These are phyloP conservation scores for Debaryomyces castellii DNA, from an alignment of 805 yeast species.

Conservation along the genomic window DNA sequence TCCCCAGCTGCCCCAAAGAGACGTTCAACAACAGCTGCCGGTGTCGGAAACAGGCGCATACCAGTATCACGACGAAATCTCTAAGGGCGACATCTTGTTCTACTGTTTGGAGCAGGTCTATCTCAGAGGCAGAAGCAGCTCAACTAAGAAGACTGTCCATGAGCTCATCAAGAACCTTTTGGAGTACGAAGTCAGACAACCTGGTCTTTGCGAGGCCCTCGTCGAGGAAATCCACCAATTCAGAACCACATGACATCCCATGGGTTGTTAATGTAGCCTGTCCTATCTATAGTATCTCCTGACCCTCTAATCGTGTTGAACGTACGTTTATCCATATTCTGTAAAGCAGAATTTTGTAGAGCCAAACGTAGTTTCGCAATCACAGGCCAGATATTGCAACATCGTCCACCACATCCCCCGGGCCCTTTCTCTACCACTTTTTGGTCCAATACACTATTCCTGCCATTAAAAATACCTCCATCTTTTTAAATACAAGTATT, in stretches of 20 bases:
- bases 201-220: constrained; percentile 67
- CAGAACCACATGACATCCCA: neutral
- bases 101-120: constrained; percentile 48
- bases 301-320: neutral
- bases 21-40: neutral
- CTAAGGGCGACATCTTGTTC: constrained; percentile 37
- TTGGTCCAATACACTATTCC: no score
- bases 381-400: neutral
- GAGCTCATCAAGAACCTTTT: constrained; percentile 40
- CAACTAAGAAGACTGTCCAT: constrained; percentile 47
- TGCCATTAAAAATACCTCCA: no score
- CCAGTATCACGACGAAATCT: constrained; percentile 1
- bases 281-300: neutral
- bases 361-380: neutral
- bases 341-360: no score
- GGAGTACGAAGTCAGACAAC: constrained; percentile 49
- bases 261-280: neutral
- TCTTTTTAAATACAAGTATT: no score
- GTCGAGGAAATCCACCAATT: constrained; percentile 52
- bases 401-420: neutral
- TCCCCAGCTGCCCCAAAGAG: neutral
- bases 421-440: no score
- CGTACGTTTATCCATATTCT: neutral
- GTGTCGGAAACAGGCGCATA: neutral
- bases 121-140: constrained; percentile 29